Percentiles rank a stretch among this genome's conserved stretches.
These are phyloP conservation scores for Leishmania aethiopica DNA, from an alignment of 208 protist species.

Conservation along the genomic window DNA sequence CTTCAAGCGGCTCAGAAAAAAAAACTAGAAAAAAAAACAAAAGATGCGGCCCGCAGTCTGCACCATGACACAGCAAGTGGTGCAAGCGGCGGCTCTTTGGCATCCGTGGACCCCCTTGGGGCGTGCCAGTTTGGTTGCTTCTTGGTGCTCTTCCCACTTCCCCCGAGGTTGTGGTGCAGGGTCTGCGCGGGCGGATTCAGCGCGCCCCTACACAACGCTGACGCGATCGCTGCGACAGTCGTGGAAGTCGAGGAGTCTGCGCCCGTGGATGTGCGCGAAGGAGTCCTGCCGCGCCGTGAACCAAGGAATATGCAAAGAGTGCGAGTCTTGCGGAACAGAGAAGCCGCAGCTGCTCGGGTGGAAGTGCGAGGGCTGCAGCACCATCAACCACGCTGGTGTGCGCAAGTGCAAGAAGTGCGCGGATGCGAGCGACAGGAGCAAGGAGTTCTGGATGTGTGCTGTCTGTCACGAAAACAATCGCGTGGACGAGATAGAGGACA, in stretches of 20 bases:
- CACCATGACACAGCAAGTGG: not conserved
- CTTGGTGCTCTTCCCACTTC: not conserved
- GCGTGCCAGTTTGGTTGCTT: not conserved
- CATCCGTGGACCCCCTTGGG: not conserved
- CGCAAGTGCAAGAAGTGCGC: slow-evolving; percentile 77
- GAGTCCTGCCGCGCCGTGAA: slow-evolving; percentile 71
- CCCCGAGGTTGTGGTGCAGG: not conserved
- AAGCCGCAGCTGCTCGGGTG: slow-evolving; percentile 78
- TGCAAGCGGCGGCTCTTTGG: not conserved
- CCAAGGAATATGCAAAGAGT: slow-evolving; percentile 25
- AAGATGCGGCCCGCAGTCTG: not conserved
- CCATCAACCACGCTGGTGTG: slow-evolving; percentile 72
- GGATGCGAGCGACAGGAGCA: slow-evolving; percentile 41
- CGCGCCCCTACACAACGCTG: slow-evolving; percentile 14
- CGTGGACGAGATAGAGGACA: slow-evolving; percentile 84
- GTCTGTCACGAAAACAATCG: slow-evolving; percentile 89
- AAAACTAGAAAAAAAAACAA: not conserved
- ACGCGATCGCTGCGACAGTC: slow-evolving; percentile 51
- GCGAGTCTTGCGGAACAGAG: slow-evolving; percentile 51
- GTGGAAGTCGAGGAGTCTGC: slow-evolving; percentile 48
- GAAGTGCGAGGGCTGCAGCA: slow-evolving; percentile 74
- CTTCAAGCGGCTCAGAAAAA: too few relatives aligned
- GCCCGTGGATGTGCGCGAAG: slow-evolving; percentile 85
- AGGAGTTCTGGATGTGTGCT: slow-evolving; percentile 84
- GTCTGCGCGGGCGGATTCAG: not conserved